Percentiles rank a stretch among this genome's conserved stretches.
phyloP scores from a whole-genome alignment of 768 basidiomycete species.

The Steccherinum ochraceum region DNA sequence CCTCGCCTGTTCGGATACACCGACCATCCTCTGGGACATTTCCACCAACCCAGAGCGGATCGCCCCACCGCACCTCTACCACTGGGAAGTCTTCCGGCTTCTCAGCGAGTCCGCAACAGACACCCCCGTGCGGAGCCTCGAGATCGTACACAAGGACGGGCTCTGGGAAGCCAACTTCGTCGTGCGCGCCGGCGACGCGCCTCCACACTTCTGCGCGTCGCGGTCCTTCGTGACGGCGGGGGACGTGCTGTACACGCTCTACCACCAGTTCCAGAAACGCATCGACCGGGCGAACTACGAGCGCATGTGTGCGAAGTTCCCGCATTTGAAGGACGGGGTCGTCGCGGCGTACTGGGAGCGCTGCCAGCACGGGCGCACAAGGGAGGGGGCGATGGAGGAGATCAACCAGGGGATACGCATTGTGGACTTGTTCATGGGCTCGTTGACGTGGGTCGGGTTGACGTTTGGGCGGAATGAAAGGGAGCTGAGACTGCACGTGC shows the following conservation, averaged over 20 bases:
- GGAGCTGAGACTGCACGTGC: neutral
- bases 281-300: neutral
- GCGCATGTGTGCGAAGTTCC: neutral
- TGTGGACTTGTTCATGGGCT: neutral
- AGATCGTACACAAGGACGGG: neutral
- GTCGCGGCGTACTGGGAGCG: neutral
- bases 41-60: neutral
- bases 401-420: neutral
- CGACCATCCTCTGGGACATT: neutral
- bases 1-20: neutral
- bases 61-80: neutral
- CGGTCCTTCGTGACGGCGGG: neutral
- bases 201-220: neutral
- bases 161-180: neutral
- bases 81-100: neutral
- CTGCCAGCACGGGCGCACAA: neutral
- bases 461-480: neutral
- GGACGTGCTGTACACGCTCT: constrained; percentile 1
- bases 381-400: neutral
- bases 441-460: neutral
- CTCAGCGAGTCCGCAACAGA: neutral
- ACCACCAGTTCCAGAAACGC: neutral
- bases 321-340: neutral
- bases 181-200: neutral
- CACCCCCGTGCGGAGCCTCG: neutral